Evolutionary conservation across 176 grass and related monocot genomes (phyloP), one percentile per base, ranked within the genome.

Genomic region (Luzula sylvatica): DNA sequence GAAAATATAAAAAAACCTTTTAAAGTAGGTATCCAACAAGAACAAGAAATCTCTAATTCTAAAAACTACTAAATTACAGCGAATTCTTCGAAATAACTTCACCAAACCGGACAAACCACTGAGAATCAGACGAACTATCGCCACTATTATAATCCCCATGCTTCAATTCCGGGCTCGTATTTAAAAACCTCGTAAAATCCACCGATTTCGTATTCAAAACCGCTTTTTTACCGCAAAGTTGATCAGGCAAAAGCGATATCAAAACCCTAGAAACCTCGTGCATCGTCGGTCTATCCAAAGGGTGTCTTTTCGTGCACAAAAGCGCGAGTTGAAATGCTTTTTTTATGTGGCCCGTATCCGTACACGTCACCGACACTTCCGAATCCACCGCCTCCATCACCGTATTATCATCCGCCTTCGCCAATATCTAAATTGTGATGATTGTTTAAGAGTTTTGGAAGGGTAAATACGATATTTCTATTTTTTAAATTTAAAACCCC

Each of bases 371-470:
- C 0, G 93, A 92, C 32, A 98, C 93, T 68, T 98, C 93, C 1
- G 82, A 78, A 73, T 98, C 93, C 55, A 98, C 86, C 3, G 93
- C 86, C 64, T 98, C 93, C 93, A 98, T 98, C 15, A 98, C 86
- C 0, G 93, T 98, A 69, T 98, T 87, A 63, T 98, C 82, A 40
- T 98, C 93, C 1, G 93, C 86, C 67, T 89, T 98, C 2, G 93
- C 90, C 19, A 98, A 81, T 73, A 98, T 98, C 93, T 98, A 20
- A 38, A 63, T 5, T 17, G 6, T 32, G 9, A 35, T 35, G 1
- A 35, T 35, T 1, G 9, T 7, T 35, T 7, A 35, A 35, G 8
- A 35, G 9, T 35, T 29, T 40, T 42, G 49, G 49, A 53, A 53
- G 49, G 49, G 19, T 35, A 35, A 32, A 32, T 32, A 32, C 29